These are phyloP conservation scores for Fusarium aywerte DNA, from an alignment of 2,329 filamentous ascomycete species.

Conservation along the genomic window DNA sequence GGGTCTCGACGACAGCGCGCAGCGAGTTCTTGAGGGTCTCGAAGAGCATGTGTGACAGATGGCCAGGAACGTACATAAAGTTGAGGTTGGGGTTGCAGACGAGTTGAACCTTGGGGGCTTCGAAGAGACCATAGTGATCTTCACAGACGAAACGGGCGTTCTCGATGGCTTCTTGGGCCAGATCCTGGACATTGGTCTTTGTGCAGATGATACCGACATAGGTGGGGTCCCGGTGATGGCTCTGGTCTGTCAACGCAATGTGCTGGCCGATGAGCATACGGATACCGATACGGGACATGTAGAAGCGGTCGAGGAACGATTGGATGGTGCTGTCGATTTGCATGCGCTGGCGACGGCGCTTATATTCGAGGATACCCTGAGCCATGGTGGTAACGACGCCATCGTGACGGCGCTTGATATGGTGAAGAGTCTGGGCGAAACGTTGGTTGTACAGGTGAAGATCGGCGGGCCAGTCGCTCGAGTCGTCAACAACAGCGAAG, in stretches of 20 bases:
- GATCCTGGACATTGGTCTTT: conserved; percentile 94
- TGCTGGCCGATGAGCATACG: conserved; percentile 99
- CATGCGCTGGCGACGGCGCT: conserved; percentile 94
- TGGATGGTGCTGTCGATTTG: conserved; percentile 98
- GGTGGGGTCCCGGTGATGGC: conserved; percentile 85
- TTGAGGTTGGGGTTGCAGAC: conserved; percentile 93
- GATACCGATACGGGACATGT: conserved; percentile 99
- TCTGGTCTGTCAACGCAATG: conserved; percentile 95
- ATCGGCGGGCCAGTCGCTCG: conserved; percentile 90
- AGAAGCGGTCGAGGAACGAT: conserved; percentile 97
- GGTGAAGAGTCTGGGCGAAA: conserved; percentile 88
- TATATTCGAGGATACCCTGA: conserved; percentile 97
- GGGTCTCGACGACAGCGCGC: conserved; percentile 93
- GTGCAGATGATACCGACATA: conserved; percentile 99
- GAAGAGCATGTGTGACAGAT: conserved; percentile 98
- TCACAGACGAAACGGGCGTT: conserved; percentile 99
- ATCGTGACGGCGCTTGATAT: conserved; percentile 96
- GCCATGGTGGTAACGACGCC: conserved; percentile 98
- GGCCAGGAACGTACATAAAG: conserved; percentile 99
- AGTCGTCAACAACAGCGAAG: conserved; percentile 91
- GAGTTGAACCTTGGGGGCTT: conserved; percentile 95
- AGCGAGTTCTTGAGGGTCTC: conserved; percentile 99
- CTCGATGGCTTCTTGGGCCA: conserved; percentile 96
- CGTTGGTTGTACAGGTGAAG: conserved; percentile 92
- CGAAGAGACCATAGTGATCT: conserved; percentile 97